Evolutionary conservation across 2,329 filamentous ascomycete species (phyloP).

Genomic region (Paraconiothyrium sp.): DNA sequence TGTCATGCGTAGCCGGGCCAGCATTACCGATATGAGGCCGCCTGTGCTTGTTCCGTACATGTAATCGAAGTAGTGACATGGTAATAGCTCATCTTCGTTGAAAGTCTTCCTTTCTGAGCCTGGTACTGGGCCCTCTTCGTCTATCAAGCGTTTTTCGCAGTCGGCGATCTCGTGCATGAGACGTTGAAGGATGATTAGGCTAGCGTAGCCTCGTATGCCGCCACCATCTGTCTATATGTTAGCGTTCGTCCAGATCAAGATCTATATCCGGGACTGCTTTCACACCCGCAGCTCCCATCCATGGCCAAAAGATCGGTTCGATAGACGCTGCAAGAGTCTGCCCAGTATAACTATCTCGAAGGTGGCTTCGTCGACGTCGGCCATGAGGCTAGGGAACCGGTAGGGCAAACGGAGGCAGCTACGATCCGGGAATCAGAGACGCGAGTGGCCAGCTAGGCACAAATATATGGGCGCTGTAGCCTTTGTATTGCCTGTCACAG

Average conservation of each 20-base stretch:
- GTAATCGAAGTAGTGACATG: constrained; percentile 64
- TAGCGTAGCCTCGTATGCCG: constrained; percentile 62
- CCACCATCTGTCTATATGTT: constrained; percentile 54
- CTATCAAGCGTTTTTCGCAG: constrained; percentile 55
- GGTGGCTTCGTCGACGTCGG: too few species aligned
- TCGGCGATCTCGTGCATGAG: constrained; percentile 60
- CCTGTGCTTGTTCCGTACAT: constrained; percentile 64
- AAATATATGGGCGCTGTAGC: too few species aligned
- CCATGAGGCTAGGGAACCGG: too few species aligned
- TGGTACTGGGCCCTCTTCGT: constrained; percentile 52
- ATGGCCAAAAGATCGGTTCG: background rate
- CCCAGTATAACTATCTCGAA: too few species aligned
- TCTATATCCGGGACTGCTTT: background rate
- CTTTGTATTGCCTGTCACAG: background rate
- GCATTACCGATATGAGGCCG: constrained; percentile 62
- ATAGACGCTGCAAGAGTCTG: too few species aligned
- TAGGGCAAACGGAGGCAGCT: too few species aligned
- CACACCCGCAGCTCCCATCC: background rate
- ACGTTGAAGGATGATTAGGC: constrained; percentile 58
- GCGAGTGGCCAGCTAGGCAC: too few species aligned
- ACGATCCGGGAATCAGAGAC: too few species aligned
- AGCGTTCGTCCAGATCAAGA: constrained; percentile 18
- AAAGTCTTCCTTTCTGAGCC: constrained; percentile 40
- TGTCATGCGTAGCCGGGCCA: constrained; percentile 60
- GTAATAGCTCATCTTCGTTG: constrained; percentile 56